A percentile compares a stretch with the other conserved stretches of the same genome.
These are phyloP conservation scores for Eutypa lata DNA, from an alignment of 2,329 filamentous ascomycete species.

Conservation along the genomic window DNA sequence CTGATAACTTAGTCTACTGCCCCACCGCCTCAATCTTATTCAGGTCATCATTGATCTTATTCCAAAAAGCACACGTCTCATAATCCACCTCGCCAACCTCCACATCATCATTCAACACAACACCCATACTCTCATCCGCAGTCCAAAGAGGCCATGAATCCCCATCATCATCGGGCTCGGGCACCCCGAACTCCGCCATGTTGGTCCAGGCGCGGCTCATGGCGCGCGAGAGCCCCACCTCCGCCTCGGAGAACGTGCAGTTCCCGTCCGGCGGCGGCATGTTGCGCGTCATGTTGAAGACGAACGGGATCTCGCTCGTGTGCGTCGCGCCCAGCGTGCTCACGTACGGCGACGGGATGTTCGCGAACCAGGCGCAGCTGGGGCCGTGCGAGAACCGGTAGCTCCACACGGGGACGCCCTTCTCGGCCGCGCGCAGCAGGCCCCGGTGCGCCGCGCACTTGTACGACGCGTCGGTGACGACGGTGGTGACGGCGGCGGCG, in stretches of 20 bases:
- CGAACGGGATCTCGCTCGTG: constrained; percentile 27
- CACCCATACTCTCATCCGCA: constrained; percentile 7
- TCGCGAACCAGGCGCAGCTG: constrained; percentile 17
- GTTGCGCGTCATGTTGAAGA: constrained; percentile 20
- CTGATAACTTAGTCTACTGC: too few species aligned
- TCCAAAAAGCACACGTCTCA: constrained; percentile 15
- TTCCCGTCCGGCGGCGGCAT: constrained; percentile 21
- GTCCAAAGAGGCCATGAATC: constrained; percentile 14
- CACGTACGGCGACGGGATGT: constrained; percentile 10
- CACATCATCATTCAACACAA: constrained; percentile 10
- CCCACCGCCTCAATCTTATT: constrained; percentile 6
- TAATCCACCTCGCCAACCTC: constrained; percentile 13
- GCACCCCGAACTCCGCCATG: constrained; percentile 20
- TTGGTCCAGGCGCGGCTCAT: constrained; percentile 24
- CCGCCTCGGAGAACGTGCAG: constrained; percentile 19
- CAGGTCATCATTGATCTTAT: constrained; percentile 12
- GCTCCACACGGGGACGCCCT: constrained; percentile 18
- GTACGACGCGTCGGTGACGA: constrained; percentile 17
- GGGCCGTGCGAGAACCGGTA: constrained; percentile 21
- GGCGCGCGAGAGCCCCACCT: constrained; percentile 14
- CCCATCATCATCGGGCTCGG: constrained; percentile 8
- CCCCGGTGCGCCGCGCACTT: constrained; percentile 17
- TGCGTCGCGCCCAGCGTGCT: constrained; percentile 20
- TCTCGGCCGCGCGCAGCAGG: constrained; percentile 2
- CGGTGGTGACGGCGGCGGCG: constrained; percentile 11